Conservation (phyloP, 148 eudicot species). For the Tetragonia tetragonoides region DNA sequence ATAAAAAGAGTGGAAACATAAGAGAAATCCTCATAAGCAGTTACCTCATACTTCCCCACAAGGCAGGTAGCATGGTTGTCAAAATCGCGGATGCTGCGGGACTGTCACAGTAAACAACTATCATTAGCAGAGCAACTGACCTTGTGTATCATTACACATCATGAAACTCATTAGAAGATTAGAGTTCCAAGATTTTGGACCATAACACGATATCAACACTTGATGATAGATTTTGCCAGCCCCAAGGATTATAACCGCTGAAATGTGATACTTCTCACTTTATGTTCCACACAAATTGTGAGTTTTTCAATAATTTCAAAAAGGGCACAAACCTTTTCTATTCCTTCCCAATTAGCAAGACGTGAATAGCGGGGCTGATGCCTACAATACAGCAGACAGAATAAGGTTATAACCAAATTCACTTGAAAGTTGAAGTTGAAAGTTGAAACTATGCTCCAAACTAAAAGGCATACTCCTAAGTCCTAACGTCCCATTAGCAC, state of each 20-base stretch:
- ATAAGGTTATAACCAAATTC: conserved; percentile 10
- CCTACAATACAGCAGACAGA: conserved; percentile 43
- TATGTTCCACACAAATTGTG: not conserved
- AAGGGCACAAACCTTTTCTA: conserved; percentile 51
- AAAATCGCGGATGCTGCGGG: conserved; percentile 82
- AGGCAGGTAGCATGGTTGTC: conserved; percentile 82
- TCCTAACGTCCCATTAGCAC: too few species aligned
- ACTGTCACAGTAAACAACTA: conserved; percentile 37
- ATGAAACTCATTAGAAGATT: not conserved
- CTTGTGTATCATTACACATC: not conserved
- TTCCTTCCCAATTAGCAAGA: conserved; percentile 97
- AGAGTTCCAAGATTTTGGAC: not conserved
- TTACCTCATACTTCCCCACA: conserved; percentile 82
- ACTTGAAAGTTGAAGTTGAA: not conserved
- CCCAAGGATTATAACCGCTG: not conserved
- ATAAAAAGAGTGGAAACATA: not conserved
- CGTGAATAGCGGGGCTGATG: conserved; percentile 75
- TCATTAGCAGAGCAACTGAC: conserved; percentile 9
- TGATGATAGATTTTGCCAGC: not conserved
- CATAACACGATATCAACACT: not conserved
- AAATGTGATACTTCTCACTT: not conserved
- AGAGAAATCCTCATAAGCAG: conserved; percentile 3
- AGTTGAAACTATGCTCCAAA: not conserved
- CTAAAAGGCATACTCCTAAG: too few species aligned
- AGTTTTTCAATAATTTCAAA: conserved; percentile 5